These are phyloP conservation scores for Diaporthe capsici DNA, from an alignment of 2,329 filamentous ascomycete species.

Conservation along the genomic window DNA sequence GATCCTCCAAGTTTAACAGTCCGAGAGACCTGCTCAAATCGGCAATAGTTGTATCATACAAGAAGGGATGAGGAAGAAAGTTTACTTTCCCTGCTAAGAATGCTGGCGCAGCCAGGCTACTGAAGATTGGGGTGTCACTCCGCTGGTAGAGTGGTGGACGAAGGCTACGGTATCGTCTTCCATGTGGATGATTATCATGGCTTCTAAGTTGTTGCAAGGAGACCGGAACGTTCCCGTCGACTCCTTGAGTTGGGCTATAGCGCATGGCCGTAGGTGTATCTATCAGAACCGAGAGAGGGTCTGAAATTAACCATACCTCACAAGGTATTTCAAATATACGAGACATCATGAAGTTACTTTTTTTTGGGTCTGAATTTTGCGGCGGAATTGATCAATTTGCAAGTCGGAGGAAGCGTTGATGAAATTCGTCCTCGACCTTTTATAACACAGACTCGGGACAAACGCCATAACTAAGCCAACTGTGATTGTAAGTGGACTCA, in stretches of 20 bases:
- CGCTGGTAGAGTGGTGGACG: background rate
- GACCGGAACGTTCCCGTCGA: background rate
- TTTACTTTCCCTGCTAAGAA: background rate
- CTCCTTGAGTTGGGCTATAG: background rate
- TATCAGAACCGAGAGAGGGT: background rate
- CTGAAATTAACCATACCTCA: background rate
- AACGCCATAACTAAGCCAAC: background rate
- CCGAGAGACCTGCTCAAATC: background rate
- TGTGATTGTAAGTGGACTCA: background rate
- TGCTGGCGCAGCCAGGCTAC: background rate
- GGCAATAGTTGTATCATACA: background rate
- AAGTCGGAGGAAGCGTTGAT: background rate
- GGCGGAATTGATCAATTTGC: background rate
- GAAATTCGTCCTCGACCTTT: background rate
- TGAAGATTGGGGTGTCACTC: too few relatives aligned
- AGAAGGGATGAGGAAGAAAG: background rate
- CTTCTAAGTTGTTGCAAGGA: background rate
- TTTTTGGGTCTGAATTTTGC: background rate
- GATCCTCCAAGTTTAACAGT: background rate
- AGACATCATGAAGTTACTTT: background rate
- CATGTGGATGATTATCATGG: background rate
- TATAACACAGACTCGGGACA: background rate
- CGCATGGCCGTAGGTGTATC: background rate
- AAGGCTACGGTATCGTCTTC: background rate
- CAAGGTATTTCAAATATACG: background rate